These are phyloP conservation scores for Hyparrhenia diplandra DNA, from an alignment of 176 grass and related monocot genomes.

Conservation along the genomic window DNA sequence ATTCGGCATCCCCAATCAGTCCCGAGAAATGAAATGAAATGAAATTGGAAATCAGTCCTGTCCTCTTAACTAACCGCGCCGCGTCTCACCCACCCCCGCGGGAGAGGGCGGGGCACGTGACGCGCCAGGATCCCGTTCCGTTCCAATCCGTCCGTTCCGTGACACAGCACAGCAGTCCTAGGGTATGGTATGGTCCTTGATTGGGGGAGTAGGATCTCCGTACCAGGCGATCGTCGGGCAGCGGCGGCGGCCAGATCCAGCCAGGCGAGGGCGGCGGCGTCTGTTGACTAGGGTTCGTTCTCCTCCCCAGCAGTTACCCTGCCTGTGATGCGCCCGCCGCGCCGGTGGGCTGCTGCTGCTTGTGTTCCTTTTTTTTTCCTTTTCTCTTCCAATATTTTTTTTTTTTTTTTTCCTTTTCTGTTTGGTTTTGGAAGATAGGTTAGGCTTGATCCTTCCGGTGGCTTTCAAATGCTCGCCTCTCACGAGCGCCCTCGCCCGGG, in stretches of 20 bases:
- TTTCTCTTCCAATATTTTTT: background rate
- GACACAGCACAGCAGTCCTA: slow-evolving; percentile 15
- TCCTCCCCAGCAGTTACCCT: background rate
- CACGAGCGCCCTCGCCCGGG: slow-evolving; percentile 2
- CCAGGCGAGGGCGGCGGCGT: background rate
- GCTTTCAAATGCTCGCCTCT: background rate
- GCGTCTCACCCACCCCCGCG: slow-evolving; percentile 1
- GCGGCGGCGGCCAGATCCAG: slow-evolving; percentile 42
- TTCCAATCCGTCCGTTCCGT: slow-evolving; percentile 25
- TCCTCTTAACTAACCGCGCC: background rate
- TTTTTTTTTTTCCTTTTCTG: background rate
- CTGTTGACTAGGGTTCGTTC: slow-evolving; percentile 45
- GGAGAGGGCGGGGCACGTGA: background rate
- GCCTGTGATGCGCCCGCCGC: too few relatives aligned
- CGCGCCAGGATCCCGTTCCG: slow-evolving; percentile 29
- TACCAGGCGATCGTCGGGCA: slow-evolving; percentile 50
- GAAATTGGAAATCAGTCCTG: background rate
- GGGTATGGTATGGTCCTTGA: slow-evolving; percentile 4
- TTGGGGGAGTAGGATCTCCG: slow-evolving; percentile 39
- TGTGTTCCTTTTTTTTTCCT: background rate
- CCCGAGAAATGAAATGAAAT: background rate
- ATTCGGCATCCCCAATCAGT: slow-evolving; percentile 10
- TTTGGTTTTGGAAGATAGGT: background rate
- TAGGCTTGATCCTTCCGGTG: too few relatives aligned
- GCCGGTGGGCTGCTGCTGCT: too few relatives aligned